Evolutionary conservation across 164 flowering plant species (phyloP), one percentile per base, ranked within the genome.

Genomic region (Kalanchoe fedtschenkoi): DNA sequence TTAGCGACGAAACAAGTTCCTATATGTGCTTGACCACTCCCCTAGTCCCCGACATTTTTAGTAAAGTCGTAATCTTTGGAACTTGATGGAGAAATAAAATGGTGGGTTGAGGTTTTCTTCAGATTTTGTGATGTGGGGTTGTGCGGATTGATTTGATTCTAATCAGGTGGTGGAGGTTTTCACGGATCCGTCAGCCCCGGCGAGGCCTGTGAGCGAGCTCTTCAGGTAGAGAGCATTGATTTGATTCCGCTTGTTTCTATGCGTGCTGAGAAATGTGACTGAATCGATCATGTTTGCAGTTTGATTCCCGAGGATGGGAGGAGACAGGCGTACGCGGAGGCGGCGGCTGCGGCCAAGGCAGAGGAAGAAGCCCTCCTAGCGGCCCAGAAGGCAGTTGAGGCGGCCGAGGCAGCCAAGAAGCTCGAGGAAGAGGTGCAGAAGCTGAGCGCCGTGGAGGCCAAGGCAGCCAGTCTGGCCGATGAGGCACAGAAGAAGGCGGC

Each of bases 241-340:
- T 28, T 15, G 16, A 16, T 15, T 2, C 39, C 2, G 26, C 13
- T 55, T 38, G 34, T 9, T n/a, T n/a, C n/a, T n/a, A 13, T 16
- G 30, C 24, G 22, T n/a, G 21, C 11, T 59, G 17, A 11, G 43
- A n/a, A 34, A 4, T 24, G 41, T 10, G 4, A 38, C 26, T 21
- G 30, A 60, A 35, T 35, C 38, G 11, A 19, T 17, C 13, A 8
- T 33, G 39, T 6, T 24, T 64, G 1, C 67, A 93, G 99, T 58
- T 79, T 71, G 38, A 87, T 93, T 62, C 92, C 97, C 19, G 95
- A 83, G 77, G 99, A 93, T 73, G 84, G 83, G 28, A 79, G 99
- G 75, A 88, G 99, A 70, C 72, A 81, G 71, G 91, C 80, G 0
- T 87, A 80, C 58, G 81, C 85, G 24, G 99, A 88, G 74, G 75